phyloP scores from a whole-genome alignment of 768 basidiomycete genomes.

The Mrakia frigida region DNA sequence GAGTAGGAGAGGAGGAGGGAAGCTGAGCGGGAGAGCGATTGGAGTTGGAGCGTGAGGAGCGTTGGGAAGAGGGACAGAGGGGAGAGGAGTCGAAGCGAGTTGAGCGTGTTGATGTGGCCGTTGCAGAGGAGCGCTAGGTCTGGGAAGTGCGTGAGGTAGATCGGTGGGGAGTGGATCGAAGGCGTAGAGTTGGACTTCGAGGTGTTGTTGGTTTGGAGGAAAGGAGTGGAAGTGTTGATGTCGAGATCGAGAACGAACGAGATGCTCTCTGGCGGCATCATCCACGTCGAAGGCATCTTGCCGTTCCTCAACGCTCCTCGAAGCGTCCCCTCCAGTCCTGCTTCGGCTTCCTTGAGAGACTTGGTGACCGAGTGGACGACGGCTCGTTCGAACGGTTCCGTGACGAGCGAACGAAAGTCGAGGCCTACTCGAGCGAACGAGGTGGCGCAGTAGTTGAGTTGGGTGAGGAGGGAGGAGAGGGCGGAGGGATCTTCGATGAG shows the following conservation, averaged over 20 bases:
- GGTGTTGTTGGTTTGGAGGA: neutral
- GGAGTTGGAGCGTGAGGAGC: slow-evolving; percentile 54
- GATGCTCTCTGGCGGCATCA: slow-evolving; percentile 36
- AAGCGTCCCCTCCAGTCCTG: slow-evolving; percentile 36
- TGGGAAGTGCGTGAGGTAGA: slow-evolving; percentile 64
- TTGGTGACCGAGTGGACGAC: slow-evolving; percentile 54
- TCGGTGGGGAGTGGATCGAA: slow-evolving; percentile 59
- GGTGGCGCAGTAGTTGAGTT: slow-evolving; percentile 85
- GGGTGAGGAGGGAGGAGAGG: slow-evolving; percentile 78
- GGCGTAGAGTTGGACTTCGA: slow-evolving; percentile 33
- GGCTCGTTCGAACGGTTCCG: slow-evolving; percentile 61
- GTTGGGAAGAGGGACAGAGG: slow-evolving; percentile 57
- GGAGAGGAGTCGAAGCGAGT: slow-evolving; percentile 73
- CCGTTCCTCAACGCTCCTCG: slow-evolving; percentile 36
- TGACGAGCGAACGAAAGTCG: slow-evolving; percentile 71
- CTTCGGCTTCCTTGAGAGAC: slow-evolving; percentile 41
- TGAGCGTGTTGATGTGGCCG: slow-evolving; percentile 64
- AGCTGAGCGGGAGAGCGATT: slow-evolving; percentile 51
- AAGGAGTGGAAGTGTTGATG: slow-evolving; percentile 15
- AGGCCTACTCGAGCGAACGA: slow-evolving; percentile 89
- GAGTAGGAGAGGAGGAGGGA: slow-evolving; percentile 51
- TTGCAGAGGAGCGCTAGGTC: slow-evolving; percentile 71
- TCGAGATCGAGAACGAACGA: slow-evolving; percentile 27
- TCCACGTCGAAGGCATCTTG: slow-evolving; percentile 36
- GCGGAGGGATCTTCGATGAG: slow-evolving; percentile 51